Evolutionary conservation across 257 asterid species (phyloP), one percentile per base, ranked within the genome.

Genomic region (Solanum acaule): DNA sequence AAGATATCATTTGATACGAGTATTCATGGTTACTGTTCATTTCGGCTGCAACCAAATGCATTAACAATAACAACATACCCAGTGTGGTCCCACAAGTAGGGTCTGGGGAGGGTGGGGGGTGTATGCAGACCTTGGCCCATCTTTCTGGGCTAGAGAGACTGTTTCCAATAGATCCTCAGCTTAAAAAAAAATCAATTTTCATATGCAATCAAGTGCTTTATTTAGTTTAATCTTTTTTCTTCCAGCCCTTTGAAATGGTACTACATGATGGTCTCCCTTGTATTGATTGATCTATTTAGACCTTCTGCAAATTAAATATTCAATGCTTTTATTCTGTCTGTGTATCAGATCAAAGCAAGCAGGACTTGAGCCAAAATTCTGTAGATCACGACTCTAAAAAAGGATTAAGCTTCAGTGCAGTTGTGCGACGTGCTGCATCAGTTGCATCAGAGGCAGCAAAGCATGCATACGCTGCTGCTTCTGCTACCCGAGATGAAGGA

Each of bases 381-480:
- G 86, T 49, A 82, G 86, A 49, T 20, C 68, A 82, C 29, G 42
- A 52, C 29, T 93, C 96, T 83, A 92, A 92, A 87, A 93, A 34
- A 68, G 98, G 98, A 67, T 90, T 93, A 67, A 95, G 93, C 68
- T 65, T 97, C 59, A 94, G 98, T 88, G 91, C 90, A 83, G 92
- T 97, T 29, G 98, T 97, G 84, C 93, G 98, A 15, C 92, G 93
- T 76, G 99, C 99, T 79, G 98, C 99, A 88, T 91, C 98, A 29
- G 99, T 91, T 86, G 99, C 99, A 71, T 93, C 98, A 56, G 94
- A 90, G 27, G 98, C 99, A 49, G 99, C 99, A 89, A 97, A 96
- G 93, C 95, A 97, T 34, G 99, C 98, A 42, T 97, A 97, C 83
- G 99, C 99, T 84, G 98, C 96, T 20, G 98, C 99, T 84, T 93